Percentiles rank a stretch among this genome's conserved stretches.
These are phyloP conservation scores for Hemileia vastatrix DNA, from an alignment of 1,284 basidiomycete species.

Conservation along the genomic window DNA sequence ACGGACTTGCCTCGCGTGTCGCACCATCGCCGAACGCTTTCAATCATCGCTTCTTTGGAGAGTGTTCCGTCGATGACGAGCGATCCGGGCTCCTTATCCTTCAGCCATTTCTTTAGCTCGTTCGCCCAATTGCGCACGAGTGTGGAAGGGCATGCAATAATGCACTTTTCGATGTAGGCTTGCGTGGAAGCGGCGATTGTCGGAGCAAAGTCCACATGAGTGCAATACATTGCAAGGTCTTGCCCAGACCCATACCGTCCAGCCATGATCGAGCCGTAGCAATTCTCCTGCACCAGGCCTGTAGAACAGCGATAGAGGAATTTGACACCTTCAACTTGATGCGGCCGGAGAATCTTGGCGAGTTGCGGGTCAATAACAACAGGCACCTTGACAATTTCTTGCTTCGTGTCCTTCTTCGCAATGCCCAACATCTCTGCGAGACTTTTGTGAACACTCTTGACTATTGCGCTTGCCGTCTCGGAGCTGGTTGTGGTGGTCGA, in stretches of 20 bases:
- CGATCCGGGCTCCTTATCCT: constrained; percentile 65
- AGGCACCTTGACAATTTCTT: constrained; percentile 84
- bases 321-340: constrained; percentile 98
- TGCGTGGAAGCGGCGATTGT: constrained; percentile 79
- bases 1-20: constrained; percentile 72
- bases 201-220: constrained; percentile 90
- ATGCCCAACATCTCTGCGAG: constrained; percentile 68
- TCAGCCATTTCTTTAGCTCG: constrained; percentile 90
- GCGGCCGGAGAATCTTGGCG: constrained; percentile 77
- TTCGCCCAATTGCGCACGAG: constrained; percentile 98
- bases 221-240: constrained; percentile 91
- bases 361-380: constrained; percentile 91
- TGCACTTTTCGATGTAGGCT: constrained; percentile 90
- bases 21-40: constrained; percentile 73
- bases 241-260: constrained; percentile 99
- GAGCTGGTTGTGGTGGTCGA: too few species aligned
- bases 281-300: constrained; percentile 80
- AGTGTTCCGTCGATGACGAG: constrained; percentile 84
- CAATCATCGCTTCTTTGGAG: constrained; percentile 67
- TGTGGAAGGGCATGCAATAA: constrained; percentile 93
- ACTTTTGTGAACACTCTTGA: constrained; percentile 68
- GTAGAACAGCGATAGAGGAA: constrained; percentile 92
- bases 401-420: too few species aligned
- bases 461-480: constrained; percentile 49
- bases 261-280: constrained; percentile 74